Evolutionary conservation across 1,284 basidiomycete species (phyloP).

Genomic region (Inonotus obliquus): DNA sequence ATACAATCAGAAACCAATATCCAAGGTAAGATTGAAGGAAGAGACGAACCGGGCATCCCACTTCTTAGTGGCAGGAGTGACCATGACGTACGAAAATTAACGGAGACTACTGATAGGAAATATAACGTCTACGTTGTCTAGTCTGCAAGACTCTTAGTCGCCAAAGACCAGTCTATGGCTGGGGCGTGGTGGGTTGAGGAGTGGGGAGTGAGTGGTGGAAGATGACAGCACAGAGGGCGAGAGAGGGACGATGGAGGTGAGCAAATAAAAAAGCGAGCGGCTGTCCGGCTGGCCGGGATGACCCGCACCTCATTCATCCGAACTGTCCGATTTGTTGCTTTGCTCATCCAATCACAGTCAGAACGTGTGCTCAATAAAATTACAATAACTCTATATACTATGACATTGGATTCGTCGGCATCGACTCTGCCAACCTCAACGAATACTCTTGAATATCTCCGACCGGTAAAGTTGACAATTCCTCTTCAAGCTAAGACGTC

Average conservation of each 20-base stretch:
- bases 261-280: conserved; percentile 5
- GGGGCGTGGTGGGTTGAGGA: not conserved
- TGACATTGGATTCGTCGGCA: conserved; percentile 10
- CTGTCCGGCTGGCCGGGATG: not conserved
- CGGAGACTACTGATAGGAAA: not conserved
- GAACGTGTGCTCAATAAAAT: not conserved
- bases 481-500: conserved; percentile 40
- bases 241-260: not conserved
- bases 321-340: conserved; percentile 1
- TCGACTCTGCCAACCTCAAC: conserved; percentile 46
- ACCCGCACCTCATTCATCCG: not conserved
- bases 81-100: not conserved
- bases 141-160: not conserved
- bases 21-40: conserved; percentile 10
- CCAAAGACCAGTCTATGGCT: conserved; percentile 14
- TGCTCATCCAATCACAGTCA: not conserved
- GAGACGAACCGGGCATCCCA: conserved; percentile 64
- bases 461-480: conserved; percentile 52
- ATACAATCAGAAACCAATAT: conserved; percentile 16
- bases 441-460: conserved; percentile 63
- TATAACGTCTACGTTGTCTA: not conserved
- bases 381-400: not conserved
- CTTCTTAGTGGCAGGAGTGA: conserved; percentile 36
- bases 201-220: not conserved
- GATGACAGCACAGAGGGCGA: conserved; percentile 11